These are phyloP conservation scores for Xerocomellus dryophilus DNA, from an alignment of 768 basidiomycete species.

Conservation along the genomic window DNA sequence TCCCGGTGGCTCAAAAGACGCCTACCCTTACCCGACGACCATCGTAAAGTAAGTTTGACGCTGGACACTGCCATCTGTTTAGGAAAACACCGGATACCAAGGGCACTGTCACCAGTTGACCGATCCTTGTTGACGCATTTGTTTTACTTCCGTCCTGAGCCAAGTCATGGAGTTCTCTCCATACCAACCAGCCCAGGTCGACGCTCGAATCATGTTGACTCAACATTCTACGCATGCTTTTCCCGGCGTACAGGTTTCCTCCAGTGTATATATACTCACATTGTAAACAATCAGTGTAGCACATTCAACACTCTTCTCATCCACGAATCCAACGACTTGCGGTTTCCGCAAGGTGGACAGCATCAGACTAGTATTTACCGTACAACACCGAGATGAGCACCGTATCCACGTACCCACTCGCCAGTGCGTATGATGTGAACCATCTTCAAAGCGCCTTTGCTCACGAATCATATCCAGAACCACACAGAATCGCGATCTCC, in stretches of 20 bases:
- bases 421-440: conserved; percentile 2
- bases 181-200: background rate
- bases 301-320: background rate
- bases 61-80: background rate
- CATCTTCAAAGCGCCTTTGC: background rate
- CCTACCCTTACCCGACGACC: too few relatives aligned
- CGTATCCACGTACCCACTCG: conserved; percentile 4
- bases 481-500: conserved; percentile 12
- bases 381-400: conserved; percentile 8
- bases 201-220: background rate
- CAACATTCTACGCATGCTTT: background rate
- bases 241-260: conserved; percentile 17
- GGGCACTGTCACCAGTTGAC: background rate
- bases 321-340: conserved; percentile 5
- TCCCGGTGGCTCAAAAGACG: too few relatives aligned
- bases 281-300: background rate
- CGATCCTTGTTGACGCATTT: background rate
- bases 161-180: background rate
- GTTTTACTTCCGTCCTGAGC: background rate
- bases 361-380: background rate
- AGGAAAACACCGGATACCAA: background rate
- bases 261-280: background rate
- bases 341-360: conserved; percentile 1
- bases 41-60: background rate
- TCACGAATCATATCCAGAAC: conserved; percentile 8